These are phyloP conservation scores for Fusarium luffae DNA, from an alignment of 2,329 filamentous ascomycete species.

Conservation along the genomic window DNA sequence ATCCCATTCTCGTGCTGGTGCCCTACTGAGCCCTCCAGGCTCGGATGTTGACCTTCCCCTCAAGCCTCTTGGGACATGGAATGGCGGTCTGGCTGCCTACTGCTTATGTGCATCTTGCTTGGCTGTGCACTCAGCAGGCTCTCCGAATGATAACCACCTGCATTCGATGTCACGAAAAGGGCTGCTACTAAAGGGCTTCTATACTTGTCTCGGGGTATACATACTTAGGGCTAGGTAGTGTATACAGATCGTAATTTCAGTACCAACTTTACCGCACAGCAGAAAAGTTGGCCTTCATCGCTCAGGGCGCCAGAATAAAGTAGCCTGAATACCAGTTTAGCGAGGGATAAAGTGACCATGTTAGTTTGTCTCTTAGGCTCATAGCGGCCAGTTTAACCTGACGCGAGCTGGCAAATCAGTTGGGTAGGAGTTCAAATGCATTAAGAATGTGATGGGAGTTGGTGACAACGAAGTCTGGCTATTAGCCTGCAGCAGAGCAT, in stretches of 20 bases:
- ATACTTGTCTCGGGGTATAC: not conserved
- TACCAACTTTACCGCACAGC: not conserved
- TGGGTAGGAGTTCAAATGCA: not conserved
- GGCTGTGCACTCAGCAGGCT: constrained; percentile 4
- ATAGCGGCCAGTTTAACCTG: not conserved
- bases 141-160: constrained; percentile 3
- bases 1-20: not conserved
- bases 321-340: not conserved
- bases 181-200: not conserved
- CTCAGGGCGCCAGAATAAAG: not conserved
- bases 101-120: not conserved
- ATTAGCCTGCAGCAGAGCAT: not conserved
- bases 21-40: not conserved
- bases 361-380: not conserved
- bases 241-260: not conserved
- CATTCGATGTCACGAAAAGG: not conserved
- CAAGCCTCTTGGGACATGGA: constrained; percentile 8
- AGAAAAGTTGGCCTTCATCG: not conserved
- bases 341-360: not conserved
- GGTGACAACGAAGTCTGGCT: not conserved
- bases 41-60: not conserved
- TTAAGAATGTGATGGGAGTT: not conserved
- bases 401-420: not conserved
- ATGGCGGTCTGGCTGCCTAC: constrained; percentile 20
- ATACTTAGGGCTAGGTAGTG: not conserved